Evolutionary conservation across 2,329 filamentous ascomycete genomes (phyloP).

Genomic region (Cadophora luteo-olivacea): DNA sequence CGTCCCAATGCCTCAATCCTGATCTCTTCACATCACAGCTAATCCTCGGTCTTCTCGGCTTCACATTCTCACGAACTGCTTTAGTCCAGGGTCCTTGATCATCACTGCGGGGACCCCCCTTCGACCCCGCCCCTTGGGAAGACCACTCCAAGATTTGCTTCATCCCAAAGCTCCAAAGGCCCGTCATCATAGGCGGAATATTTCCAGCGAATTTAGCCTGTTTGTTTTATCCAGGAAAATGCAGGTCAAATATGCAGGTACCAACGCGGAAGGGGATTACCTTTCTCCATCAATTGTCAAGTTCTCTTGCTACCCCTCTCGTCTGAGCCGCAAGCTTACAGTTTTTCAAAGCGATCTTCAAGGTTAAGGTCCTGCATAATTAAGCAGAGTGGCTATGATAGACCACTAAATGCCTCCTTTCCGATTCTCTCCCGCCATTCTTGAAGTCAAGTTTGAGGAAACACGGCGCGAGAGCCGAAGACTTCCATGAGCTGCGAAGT

Average conservation of each 20-base stretch:
- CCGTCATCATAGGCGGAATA: background rate
- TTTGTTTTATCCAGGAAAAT: background rate
- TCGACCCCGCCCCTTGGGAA: background rate
- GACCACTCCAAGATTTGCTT: background rate
- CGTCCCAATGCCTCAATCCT: background rate
- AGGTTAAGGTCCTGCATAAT: background rate
- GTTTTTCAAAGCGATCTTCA: background rate
- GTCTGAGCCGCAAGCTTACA: background rate
- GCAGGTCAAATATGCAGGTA: conserved; percentile 10
- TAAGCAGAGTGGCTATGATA: background rate
- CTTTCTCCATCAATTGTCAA: conserved; percentile 11
- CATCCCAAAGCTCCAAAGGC: background rate
- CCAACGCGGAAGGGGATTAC: conserved; percentile 12
- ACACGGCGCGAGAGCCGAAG: background rate
- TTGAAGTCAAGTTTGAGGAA: background rate
- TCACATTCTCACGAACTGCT: background rate
- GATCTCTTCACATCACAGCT: background rate
- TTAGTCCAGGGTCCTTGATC: background rate
- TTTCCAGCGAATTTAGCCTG: background rate
- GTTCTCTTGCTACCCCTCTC: conserved; percentile 1
- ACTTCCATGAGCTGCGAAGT: background rate
- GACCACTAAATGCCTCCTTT: background rate
- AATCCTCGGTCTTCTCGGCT: background rate
- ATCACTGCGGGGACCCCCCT: background rate
- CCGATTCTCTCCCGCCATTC: background rate